These are phyloP conservation scores for Citropsis articulata DNA, from an alignment of 345 rosid species.

Conservation along the genomic window DNA sequence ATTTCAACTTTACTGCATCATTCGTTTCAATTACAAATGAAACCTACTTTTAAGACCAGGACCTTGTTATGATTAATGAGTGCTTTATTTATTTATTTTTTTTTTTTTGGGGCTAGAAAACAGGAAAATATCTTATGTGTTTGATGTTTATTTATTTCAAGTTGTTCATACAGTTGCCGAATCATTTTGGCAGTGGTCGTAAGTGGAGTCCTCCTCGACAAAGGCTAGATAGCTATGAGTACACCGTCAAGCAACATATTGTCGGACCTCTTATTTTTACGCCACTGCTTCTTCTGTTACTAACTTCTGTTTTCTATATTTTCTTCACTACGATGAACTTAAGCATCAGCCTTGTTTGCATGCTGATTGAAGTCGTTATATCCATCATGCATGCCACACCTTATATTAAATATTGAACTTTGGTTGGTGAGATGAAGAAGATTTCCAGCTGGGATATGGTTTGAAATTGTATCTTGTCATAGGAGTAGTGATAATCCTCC, in stretches of 20 bases:
- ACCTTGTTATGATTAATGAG: background rate
- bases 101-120: background rate
- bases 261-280: constrained; percentile 83
- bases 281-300: constrained; percentile 68
- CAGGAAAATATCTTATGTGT: background rate
- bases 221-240: constrained; percentile 85
- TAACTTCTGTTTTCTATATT: constrained; percentile 87
- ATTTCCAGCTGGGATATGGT: constrained; percentile 88
- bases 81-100: background rate
- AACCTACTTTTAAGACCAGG: background rate
- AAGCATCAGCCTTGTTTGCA: constrained; percentile 48
- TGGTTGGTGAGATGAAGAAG: constrained; percentile 67
- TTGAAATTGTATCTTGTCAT: constrained; percentile 42
- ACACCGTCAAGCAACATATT: constrained; percentile 82
- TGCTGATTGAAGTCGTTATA: constrained; percentile 63
- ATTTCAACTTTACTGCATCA: no score
- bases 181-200: constrained; percentile 64
- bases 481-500: constrained; percentile 18
- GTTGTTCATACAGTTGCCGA: background rate
- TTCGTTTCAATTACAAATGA: no score
- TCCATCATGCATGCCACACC: constrained; percentile 81
- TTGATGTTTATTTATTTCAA: background rate
- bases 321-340: constrained; percentile 80
- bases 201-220: constrained; percentile 93
- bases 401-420: constrained; percentile 54